A percentile compares a stretch with the other conserved stretches of the same genome.
Evolutionary conservation across 2,329 filamentous ascomycete genomes (phyloP).

Genomic region (Basipetospora chlamydospora): DNA sequence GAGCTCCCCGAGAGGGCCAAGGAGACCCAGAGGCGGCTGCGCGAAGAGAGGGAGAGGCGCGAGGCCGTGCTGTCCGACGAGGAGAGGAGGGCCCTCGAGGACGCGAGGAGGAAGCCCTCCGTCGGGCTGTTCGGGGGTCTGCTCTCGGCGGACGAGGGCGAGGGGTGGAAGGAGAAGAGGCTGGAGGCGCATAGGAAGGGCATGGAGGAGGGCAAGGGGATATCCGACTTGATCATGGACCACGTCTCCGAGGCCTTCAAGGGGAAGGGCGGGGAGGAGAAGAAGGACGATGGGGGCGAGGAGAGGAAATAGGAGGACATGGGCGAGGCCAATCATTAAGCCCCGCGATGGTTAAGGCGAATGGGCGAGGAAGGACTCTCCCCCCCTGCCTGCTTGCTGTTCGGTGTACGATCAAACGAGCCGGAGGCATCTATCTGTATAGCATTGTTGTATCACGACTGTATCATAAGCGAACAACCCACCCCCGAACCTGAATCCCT

Average conservation of each 20-base stretch:
- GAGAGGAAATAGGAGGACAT: slow-evolving; percentile 12
- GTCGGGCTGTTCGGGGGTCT: slow-evolving; percentile 25
- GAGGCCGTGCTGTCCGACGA: slow-evolving; percentile 18
- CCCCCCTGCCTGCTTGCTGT: too few species aligned
- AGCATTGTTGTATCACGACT: too few species aligned
- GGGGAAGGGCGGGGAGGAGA: slow-evolving; percentile 17
- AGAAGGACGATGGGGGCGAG: slow-evolving; percentile 11
- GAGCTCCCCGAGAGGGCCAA: slow-evolving; percentile 42
- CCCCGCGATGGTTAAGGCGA: too few species aligned
- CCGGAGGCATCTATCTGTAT: too few species aligned
- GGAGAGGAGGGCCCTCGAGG: slow-evolving; percentile 15
- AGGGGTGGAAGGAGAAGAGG: slow-evolving; percentile 39
- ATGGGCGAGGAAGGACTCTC: slow-evolving; percentile 2
- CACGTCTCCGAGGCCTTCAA: slow-evolving; percentile 39
- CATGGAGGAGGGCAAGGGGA: slow-evolving; percentile 39
- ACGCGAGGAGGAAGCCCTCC: slow-evolving; percentile 14
- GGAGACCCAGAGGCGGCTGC: slow-evolving; percentile 30
- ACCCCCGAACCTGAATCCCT: too few species aligned
- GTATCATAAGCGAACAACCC: too few species aligned
- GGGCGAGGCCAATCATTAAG: too few species aligned
- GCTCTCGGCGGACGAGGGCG: slow-evolving; percentile 44
- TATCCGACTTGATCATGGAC: slow-evolving; percentile 40
- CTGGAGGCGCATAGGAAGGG: slow-evolving; percentile 35
- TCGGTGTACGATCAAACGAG: too few species aligned
- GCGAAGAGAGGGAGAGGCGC: slow-evolving; percentile 26